Base-by-base conservation (phyloP, 306 rosid genomes). In the Clitoria ternatea region DNA sequence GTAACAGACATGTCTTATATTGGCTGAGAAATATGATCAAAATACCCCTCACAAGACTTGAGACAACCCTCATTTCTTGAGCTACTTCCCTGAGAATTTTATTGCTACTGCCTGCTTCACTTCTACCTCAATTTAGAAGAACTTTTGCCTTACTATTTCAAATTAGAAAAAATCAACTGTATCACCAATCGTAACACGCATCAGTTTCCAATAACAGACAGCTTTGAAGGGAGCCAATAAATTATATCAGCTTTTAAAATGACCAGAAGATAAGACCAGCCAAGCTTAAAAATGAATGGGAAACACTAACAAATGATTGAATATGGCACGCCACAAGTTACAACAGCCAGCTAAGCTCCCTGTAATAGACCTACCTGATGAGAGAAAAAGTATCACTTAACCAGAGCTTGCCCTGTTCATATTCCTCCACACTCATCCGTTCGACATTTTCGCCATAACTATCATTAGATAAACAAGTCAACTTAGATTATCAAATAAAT, bases 381-480 rank as follows among this genome's bases (percentile, higher is more conserved):
- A 93, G 98, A 76, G 70, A 61, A 77, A 93, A 93, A 24, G 94
- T 79, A 47, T 93, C 94, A 2, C 73, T 79, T 63, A 93, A 73
- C 97, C 98, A 93, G 64, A 56, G 74, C 82, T 93, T 93, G 35
- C 98, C 98, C 47, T 72, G 72, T 86, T 90, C 87, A 1, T 73
- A 85, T 76, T 93, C 97, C 70, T 84, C 92, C 53, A 24, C 45
- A 70, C 81, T 85, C 94, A 93, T 88, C 39, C 90, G 85, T 29
- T 88, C 89, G 35, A 73, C 67, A 24, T 81, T 44, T 72, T 80
- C 89, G 5, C 83, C 92, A 68, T 93, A 88, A 27, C 98, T 93
- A 48, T 43, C 26, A 60, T 61, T 35, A 78, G 14, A 60, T 47
- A 79, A 76, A 56, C 74, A 77, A 65, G n/a, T 56, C 69, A 73